These are phyloP conservation scores for Venturia pyrina DNA, from an alignment of 2,329 filamentous ascomycete genomes.

Conservation along the genomic window DNA sequence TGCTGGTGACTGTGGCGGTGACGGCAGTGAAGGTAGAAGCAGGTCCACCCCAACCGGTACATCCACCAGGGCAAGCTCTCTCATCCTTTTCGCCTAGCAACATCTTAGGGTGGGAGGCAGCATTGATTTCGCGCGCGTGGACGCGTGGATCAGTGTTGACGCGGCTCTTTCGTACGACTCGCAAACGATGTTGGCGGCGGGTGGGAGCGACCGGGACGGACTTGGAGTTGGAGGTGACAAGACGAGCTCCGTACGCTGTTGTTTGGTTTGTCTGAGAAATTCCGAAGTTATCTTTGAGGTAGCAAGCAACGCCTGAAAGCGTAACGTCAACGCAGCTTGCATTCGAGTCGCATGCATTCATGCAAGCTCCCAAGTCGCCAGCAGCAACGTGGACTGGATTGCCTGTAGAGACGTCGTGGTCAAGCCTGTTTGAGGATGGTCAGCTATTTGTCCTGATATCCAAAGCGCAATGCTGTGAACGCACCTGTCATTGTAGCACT, in stretches of 20 bases:
- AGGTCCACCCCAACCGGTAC: background rate
- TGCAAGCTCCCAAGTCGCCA: constrained; percentile 14
- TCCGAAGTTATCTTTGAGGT: constrained; percentile 18
- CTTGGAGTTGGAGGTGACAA: background rate
- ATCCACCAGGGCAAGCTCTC: background rate
- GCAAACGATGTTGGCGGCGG: background rate
- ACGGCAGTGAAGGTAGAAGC: background rate
- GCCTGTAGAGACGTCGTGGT: background rate
- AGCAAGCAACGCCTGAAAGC: constrained; percentile 18
- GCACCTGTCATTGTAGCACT: constrained; percentile 20
- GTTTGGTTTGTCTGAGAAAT: background rate
- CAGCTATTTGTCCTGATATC: background rate
- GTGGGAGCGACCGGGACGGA: background rate
- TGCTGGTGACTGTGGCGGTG: background rate
- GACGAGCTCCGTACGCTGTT: background rate
- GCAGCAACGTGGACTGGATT: background rate
- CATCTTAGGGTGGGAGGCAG: background rate
- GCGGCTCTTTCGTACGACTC: constrained; percentile 1
- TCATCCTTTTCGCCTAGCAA: background rate
- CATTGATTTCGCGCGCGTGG: background rate
- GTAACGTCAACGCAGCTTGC: constrained; percentile 19
- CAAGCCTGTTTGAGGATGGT: background rate
- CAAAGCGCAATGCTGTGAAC: background rate
- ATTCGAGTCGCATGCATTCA: constrained; percentile 18
- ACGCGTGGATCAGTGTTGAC: background rate